Base-by-base conservation (phyloP, 257 asterid genomes). In the Verbena officinalis region DNA sequence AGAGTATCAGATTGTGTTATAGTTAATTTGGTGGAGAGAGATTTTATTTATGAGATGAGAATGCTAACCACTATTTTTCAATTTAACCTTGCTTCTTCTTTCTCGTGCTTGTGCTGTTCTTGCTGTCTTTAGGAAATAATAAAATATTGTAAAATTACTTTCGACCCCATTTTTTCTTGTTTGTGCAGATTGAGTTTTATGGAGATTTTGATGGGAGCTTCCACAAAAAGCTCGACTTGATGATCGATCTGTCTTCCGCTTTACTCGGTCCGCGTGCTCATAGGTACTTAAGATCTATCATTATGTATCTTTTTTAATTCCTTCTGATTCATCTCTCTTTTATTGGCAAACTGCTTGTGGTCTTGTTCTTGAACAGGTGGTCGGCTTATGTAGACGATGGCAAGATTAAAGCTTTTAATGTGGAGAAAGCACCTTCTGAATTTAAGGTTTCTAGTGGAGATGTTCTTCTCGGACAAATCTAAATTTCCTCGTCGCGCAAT, bases 131-230 rank as follows among this genome's bases (percentile, higher is more conserved):
- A n/a, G n/a, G n/a, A n/a, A n/a, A n/a, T n/a, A n/a, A n/a, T n/a
- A n/a, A n/a, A n/a, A n/a, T n/a, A 16, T 65, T 31, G 10, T 71
- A 30, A 56, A n/a, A 6, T 43, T 0, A 2, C 14, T 40, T 55
- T 30, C 15, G n/a, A 30, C 44, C 24, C n/a, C 42, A 50, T 55
- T 19, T 65, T 55, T 5, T 57, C n/a, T 64, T n/a, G n/a, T 62
- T 45, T 40, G n/a, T 68, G 65, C 83, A 90, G 99, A 86, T 93
- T 70, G 99, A 93, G 59, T 93, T 93, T 72, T 93, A 87, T 67
- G 99, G 97, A 68, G 99, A 93, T 75, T 88, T 90, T 50, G 99
- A 93, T 43, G 97, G 95, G 67, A 90, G 96, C 81, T 90, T 93
- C 84, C 95, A 90, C 81, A 93, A 84, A 62, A 90, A 86, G 66